phyloP scores from a whole-genome alignment of 2,329 filamentous ascomycete species.

The Stachybotrys chartarum region DNA sequence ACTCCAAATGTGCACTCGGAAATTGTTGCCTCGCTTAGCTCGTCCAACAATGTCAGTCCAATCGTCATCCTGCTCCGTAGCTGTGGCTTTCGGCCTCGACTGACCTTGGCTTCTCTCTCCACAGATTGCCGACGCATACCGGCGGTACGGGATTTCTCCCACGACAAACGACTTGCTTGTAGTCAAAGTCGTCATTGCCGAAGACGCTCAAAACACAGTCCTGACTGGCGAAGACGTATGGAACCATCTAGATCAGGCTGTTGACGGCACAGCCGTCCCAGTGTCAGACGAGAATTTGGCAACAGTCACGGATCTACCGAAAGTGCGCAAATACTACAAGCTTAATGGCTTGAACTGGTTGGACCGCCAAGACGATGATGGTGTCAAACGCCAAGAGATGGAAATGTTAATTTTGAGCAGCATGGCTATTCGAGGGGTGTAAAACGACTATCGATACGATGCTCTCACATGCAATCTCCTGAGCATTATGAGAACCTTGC shows the following conservation, averaged over 20 bases:
- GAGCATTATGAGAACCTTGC: too few relatives aligned
- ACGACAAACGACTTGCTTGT: conserved; percentile 66
- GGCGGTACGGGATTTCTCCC: conserved; percentile 74
- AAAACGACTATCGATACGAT: conserved; percentile 3
- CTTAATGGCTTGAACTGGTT: conserved; percentile 55
- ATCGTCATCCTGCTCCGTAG: neutral
- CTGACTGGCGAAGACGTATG: conserved; percentile 39
- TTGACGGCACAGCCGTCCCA: conserved; percentile 53
- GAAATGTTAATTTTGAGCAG: conserved; percentile 65
- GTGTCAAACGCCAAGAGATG: conserved; percentile 43
- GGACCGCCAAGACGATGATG: conserved; percentile 35
- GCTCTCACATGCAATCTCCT: neutral
- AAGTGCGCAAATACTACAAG: conserved; percentile 82
- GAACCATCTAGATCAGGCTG: conserved; percentile 50
- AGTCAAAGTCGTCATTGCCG: conserved; percentile 64
- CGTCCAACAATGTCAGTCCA: conserved; percentile 67
- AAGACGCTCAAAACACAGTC: conserved; percentile 23
- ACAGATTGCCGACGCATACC: conserved; percentile 87
- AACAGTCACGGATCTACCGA: conserved; percentile 54
- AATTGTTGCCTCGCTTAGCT: conserved; percentile 71
- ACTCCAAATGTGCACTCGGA: conserved; percentile 87
- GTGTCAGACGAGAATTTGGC: conserved; percentile 60
- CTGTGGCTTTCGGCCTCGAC: neutral
- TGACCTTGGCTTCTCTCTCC: too few relatives aligned
- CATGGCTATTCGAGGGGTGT: conserved; percentile 56